Conservation (phyloP, 495 filamentous ascomycete genomes). For the Choiromyces venosus region DNA sequence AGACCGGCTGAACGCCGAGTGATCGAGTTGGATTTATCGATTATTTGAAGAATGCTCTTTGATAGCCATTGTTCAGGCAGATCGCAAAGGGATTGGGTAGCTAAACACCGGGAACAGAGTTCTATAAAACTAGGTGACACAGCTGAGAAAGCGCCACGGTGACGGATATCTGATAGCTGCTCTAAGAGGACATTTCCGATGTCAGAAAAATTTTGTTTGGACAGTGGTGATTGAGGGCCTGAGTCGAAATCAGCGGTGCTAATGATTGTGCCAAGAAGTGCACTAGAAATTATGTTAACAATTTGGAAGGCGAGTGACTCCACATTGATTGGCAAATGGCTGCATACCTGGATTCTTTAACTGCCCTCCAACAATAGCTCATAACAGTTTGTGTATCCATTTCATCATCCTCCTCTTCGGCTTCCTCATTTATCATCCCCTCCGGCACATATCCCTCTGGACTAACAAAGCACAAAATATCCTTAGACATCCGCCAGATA, state of each 20-base stretch:
- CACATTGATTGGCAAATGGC: constrained; percentile 4
- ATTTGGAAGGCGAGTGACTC: constrained; percentile 35
- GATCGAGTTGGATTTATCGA: constrained; percentile 45
- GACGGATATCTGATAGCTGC: constrained; percentile 75
- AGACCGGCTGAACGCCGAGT: constrained; percentile 90
- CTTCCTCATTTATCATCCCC: constrained; percentile 52
- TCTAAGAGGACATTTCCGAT: constrained; percentile 69
- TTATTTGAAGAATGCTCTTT: constrained; percentile 13
- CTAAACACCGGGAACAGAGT: constrained; percentile 62
- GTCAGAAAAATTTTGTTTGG: constrained; percentile 47
- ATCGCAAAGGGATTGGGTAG: constrained; percentile 46
- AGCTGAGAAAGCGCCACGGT: constrained; percentile 89
- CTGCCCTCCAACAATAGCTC: constrained; percentile 86
- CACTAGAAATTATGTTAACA: constrained; percentile 36
- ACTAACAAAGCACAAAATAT: constrained; percentile 80
- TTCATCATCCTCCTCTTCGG: constrained; percentile 60
- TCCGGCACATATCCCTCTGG: constrained; percentile 76
- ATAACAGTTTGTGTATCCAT: constrained; percentile 74
- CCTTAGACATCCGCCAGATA: constrained; percentile 69
- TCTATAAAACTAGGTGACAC: constrained; percentile 79
- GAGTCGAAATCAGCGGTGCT: constrained; percentile 43
- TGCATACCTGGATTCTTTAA: constrained; percentile 79
- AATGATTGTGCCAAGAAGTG: constrained; percentile 56
- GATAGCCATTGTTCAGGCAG: constrained; percentile 42
- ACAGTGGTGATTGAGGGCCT: constrained; percentile 39